Evolutionary conservation across 768 basidiomycete species (phyloP).

Genomic region (Lactarius hengduanensis): DNA sequence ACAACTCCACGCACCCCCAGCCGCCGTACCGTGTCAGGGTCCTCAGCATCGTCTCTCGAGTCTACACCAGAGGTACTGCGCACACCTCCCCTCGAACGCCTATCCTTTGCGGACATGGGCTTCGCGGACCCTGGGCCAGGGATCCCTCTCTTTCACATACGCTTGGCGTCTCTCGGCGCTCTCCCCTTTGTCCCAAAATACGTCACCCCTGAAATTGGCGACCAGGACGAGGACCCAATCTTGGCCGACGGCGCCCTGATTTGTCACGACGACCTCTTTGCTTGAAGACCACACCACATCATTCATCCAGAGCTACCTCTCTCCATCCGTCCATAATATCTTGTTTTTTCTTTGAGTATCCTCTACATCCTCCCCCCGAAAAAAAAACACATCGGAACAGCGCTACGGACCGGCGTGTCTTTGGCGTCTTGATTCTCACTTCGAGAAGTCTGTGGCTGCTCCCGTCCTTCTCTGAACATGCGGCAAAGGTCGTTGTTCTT

Average conservation of each 20-base stretch:
- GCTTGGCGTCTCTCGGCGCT: conserved; percentile 15
- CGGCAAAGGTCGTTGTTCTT: conserved; percentile 16
- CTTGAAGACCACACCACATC: conserved; percentile 14
- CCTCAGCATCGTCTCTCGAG: conserved; percentile 25
- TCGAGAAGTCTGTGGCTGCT: conserved; percentile 17
- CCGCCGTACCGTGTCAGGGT: conserved; percentile 28
- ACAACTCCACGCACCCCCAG: conserved; percentile 36
- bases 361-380: neutral
- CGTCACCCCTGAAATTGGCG: conserved; percentile 5
- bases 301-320: conserved; percentile 19
- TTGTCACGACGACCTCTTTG: conserved; percentile 29
- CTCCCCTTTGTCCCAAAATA: conserved; percentile 14
- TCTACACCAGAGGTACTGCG: conserved; percentile 25
- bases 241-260: conserved; percentile 18
- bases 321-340: conserved; percentile 9
- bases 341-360: conserved; percentile 10
- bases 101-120: conserved; percentile 26
- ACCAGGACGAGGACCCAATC: neutral
- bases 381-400: conserved; percentile 5
- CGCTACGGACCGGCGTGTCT: neutral
- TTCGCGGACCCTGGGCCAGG: conserved; percentile 27
- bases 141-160: conserved; percentile 17
- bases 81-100: conserved; percentile 28
- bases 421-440: conserved; percentile 5
- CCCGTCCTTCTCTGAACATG: conserved; percentile 13